phyloP scores from a whole-genome alignment of 768 basidiomycete species.

The Boletus reticuloceps region DNA sequence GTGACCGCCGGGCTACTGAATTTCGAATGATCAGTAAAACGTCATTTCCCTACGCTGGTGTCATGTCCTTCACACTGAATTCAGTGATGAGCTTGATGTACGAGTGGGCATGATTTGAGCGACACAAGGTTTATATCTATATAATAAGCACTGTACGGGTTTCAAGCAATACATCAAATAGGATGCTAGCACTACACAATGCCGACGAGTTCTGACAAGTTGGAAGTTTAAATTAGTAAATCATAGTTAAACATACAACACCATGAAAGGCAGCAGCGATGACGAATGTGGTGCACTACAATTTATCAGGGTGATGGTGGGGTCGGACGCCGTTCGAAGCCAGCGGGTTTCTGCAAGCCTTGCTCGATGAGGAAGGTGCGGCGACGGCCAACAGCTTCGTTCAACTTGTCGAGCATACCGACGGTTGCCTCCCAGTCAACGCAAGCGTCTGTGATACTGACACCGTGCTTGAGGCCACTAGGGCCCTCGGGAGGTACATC shows the following conservation, averaged over 20 bases:
- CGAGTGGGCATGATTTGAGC: too few species aligned
- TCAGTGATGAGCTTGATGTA: too few species aligned
- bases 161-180: background rate
- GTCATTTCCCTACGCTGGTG: too few species aligned
- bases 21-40: too few species aligned
- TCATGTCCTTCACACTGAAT: too few species aligned
- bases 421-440: conserved; percentile 83
- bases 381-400: conserved; percentile 40
- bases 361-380: conserved; percentile 24
- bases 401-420: conserved; percentile 68
- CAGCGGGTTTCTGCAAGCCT: conserved; percentile 25
- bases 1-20: too few species aligned
- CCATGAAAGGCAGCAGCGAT: background rate
- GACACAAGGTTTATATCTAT: too few species aligned
- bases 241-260: conserved; percentile 7
- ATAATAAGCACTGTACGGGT: too few species aligned
- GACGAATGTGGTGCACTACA: background rate
- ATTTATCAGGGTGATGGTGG: conserved; percentile 12
- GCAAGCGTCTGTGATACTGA: conserved; percentile 92
- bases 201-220: background rate
- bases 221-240: conserved; percentile 1
- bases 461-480: conserved; percentile 65
- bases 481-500: conserved; percentile 79
- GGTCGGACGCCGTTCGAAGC: conserved; percentile 22
- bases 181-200: background rate